These are phyloP conservation scores for Colletotrichum sp. DNA, from an alignment of 2,329 filamentous ascomycete species.

Conservation along the genomic window DNA sequence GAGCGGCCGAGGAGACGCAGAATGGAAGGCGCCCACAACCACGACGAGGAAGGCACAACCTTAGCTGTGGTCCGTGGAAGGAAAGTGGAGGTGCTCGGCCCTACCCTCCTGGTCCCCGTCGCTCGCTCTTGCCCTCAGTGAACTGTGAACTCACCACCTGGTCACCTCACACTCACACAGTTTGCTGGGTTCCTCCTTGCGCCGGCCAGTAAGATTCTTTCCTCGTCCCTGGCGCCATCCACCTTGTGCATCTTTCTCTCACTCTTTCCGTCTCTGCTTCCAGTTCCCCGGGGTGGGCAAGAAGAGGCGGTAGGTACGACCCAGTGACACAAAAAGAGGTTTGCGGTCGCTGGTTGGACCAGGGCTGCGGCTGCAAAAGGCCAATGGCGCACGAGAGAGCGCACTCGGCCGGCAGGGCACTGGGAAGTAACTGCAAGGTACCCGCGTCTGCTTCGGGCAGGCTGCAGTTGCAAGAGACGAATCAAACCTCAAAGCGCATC, in stretches of 20 bases:
- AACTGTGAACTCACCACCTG: too few species aligned
- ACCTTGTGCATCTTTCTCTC: neutral
- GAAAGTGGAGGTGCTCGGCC: constrained; percentile 4
- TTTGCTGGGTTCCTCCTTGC: neutral
- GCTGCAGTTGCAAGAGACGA: neutral
- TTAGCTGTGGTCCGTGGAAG: constrained; percentile 3
- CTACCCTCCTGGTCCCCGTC: neutral
- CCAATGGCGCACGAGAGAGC: neutral
- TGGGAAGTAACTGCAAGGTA: constrained; percentile 9
- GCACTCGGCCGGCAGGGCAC: constrained; percentile 5
- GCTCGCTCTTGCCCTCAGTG: neutral
- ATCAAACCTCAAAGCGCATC: neutral
- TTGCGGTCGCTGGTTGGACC: neutral
- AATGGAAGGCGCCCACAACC: neutral
- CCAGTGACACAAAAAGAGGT: constrained; percentile 2
- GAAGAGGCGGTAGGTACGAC: neutral
- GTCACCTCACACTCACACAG: neutral
- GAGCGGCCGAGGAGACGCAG: neutral
- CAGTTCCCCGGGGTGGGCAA: neutral
- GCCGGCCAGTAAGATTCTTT: neutral
- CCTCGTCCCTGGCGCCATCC: neutral
- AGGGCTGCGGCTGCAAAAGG: neutral
- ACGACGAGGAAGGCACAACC: neutral
- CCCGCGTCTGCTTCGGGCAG: neutral
- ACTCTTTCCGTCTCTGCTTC: neutral